These are phyloP conservation scores for Scenedesmus sp. DNA, from an alignment of 163 green algal genomes.

Conservation along the genomic window DNA sequence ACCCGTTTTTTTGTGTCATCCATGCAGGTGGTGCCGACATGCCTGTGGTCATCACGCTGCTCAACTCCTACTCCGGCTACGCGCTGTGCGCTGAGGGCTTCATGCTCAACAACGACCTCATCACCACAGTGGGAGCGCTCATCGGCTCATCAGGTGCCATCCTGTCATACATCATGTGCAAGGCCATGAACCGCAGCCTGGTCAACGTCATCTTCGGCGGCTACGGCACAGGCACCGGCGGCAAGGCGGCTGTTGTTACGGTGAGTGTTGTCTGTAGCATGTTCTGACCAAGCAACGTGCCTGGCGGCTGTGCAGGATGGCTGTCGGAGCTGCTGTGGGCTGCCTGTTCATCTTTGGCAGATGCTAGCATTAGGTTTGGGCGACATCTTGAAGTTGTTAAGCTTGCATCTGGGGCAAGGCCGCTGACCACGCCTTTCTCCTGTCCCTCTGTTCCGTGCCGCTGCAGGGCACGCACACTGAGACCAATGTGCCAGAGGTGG, in stretches of 20 bases:
- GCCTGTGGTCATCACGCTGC: slow-evolving; percentile 94
- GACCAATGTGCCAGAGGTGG: slow-evolving; percentile 63
- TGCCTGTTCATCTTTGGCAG: too few species aligned
- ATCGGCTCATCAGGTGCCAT: slow-evolving; percentile 94
- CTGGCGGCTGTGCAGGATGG: background rate
- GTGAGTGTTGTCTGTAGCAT: background rate
- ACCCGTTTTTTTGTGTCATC: background rate
- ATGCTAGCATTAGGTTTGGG: too few species aligned
- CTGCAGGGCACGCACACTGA: slow-evolving; percentile 69
- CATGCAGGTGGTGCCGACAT: slow-evolving; percentile 85
- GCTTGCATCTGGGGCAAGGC: background rate
- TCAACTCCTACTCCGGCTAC: slow-evolving; percentile 92
- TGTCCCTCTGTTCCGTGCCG: background rate
- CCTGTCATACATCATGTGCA: slow-evolving; percentile 97
- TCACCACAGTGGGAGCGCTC: slow-evolving; percentile 89
- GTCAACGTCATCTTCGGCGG: slow-evolving; percentile 94
- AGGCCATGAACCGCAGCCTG: slow-evolving; percentile 95
- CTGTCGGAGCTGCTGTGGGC: background rate
- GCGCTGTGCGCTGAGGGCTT: slow-evolving; percentile 93
- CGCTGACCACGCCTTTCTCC: background rate
- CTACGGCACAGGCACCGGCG: slow-evolving; percentile 65
- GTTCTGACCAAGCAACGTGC: background rate
- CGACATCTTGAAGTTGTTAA: too few species aligned
- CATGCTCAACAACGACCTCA: slow-evolving; percentile 94
- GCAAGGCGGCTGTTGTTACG: slow-evolving; percentile 45